Evolutionary conservation across 1,284 basidiomycete species (phyloP).

Genomic region (Exobasidium cylindrosporum): DNA sequence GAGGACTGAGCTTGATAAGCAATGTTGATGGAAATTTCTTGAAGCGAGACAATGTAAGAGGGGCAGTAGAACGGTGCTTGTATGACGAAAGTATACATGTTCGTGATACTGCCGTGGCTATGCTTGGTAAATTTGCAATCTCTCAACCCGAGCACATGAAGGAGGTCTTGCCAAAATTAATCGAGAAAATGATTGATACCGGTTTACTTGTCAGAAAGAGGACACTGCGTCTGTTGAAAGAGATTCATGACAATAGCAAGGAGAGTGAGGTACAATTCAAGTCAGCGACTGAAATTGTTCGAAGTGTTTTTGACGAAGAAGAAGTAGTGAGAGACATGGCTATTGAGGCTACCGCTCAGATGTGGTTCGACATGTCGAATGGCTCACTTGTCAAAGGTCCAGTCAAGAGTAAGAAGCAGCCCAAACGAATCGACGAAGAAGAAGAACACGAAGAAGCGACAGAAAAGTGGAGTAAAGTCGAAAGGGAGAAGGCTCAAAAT

Average conservation of each 20-base stretch:
- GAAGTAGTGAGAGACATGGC: conserved; percentile 83
- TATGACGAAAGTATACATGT: conserved; percentile 87
- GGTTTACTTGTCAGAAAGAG: conserved; percentile 89
- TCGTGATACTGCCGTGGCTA: conserved; percentile 88
- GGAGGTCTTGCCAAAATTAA: conserved; percentile 80
- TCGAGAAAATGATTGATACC: conserved; percentile 84
- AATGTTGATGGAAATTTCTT: conserved; percentile 36
- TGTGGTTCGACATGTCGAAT: conserved; percentile 67
- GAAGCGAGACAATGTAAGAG: conserved; percentile 18
- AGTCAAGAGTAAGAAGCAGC: not conserved
- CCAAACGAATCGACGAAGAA: not conserved
- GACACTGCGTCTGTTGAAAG: conserved; percentile 85
- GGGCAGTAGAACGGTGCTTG: conserved; percentile 78
- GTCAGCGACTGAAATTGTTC: conserved; percentile 76
- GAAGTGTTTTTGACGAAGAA: conserved; percentile 85
- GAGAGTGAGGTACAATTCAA: conserved; percentile 68
- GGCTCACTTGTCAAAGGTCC: not conserved
- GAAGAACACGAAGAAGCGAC: not conserved
- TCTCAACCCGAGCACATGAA: conserved; percentile 77
- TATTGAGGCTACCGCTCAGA: conserved; percentile 77
- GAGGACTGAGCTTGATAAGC: conserved; percentile 37
- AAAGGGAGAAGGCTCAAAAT: not conserved
- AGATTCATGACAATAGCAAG: conserved; percentile 69
- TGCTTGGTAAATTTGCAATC: conserved; percentile 91
- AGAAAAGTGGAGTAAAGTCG: not conserved